These are phyloP conservation scores for Discostella stelligeroides DNA, from an alignment of 108 stramenopile species.

Conservation along the genomic window DNA sequence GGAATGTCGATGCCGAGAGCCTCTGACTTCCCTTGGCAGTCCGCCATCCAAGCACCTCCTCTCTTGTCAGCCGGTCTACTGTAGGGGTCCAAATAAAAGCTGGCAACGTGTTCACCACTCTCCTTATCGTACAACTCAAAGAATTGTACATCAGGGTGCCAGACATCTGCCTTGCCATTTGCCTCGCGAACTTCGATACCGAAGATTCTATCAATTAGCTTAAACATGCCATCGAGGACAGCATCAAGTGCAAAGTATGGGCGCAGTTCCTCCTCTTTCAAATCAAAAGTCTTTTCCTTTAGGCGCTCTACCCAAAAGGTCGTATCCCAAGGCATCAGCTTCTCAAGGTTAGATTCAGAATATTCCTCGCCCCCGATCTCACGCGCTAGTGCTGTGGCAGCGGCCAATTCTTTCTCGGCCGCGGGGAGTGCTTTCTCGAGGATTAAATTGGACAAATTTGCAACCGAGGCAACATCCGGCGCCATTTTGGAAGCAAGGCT, in stretches of 20 bases:
- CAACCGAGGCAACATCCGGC: constrained; percentile 79
- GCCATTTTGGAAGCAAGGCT: constrained; percentile 95
- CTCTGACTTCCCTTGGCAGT: constrained; percentile 90
- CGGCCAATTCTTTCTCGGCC: constrained; percentile 87
- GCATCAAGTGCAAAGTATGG: constrained; percentile 96
- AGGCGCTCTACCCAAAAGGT: constrained; percentile 94
- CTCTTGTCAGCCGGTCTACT: constrained; percentile 96
- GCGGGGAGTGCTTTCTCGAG: constrained; percentile 93
- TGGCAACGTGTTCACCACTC: constrained; percentile 87
- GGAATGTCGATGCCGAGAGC: constrained; percentile 84
- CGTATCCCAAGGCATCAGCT: constrained; percentile 89
- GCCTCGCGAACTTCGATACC: constrained; percentile 84
- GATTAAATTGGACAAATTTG: constrained; percentile 88
- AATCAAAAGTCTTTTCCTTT: constrained; percentile 93
- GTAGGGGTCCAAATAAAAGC: constrained; percentile 97
- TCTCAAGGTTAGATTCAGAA: constrained; percentile 65
- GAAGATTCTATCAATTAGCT: constrained; percentile 88
- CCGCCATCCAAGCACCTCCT: constrained; percentile 97
- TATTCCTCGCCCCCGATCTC: constrained; percentile 84
- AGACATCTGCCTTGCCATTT: constrained; percentile 92
- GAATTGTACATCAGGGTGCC: constrained; percentile 96
- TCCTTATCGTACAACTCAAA: constrained; percentile 91
- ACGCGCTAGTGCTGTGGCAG: constrained; percentile 81
- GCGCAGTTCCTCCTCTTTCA: constrained; percentile 95
- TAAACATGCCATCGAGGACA: constrained; percentile 95